Base-by-base conservation (phyloP, 306 rosid species). In the Acacia acuminata region DNA sequence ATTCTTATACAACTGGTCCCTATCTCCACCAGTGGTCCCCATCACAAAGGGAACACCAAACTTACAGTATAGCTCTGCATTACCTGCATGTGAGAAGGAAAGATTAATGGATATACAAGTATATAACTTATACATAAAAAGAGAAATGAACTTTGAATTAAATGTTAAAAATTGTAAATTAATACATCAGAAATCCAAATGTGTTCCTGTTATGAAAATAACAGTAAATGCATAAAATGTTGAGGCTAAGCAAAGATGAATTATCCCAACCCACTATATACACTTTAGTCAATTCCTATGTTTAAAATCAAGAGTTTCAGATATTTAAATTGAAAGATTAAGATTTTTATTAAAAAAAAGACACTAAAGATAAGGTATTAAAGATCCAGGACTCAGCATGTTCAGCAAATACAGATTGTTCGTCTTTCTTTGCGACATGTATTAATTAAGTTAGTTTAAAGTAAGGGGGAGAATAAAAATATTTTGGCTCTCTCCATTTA, bases 21-120 rank as follows among this genome's bases (percentile, higher is more conserved):
- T 91, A 77, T 96, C 97, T 55, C 97, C 97, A 42, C 99, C 97
- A 3, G 99, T 96, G 73, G 98, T 96, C 76, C 98, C 97, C 92
- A 96, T 96, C 90, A 96, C 99, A 63, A 94, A 94, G 75, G 97
- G 98, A 58, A 94, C 97, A 56, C 98, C 97, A 47, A 94, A 88
- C 81, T 87, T 91, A 87, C 92, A 71, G 81, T 94, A 96, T 27
- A 94, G 89, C 83, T 87, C 97, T 79, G 97, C 97, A 84, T 96
- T 96, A 82, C 77, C 99, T 94, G 83, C 79, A 88, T 34, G 80
- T 17, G 51, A 82, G 44, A 64, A 60, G 70, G 42, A 85, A 51
- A 53, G 10, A 36, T 16, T n/a, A 27, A 20, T 32, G 36, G 44
- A 11, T 58, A 42, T n/a, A n/a, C n/a, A n/a, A n/a, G n/a, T n/a